Evolutionary conservation across 495 filamentous ascomycete species (phyloP).

Genomic region (Aspergillus leporis): DNA sequence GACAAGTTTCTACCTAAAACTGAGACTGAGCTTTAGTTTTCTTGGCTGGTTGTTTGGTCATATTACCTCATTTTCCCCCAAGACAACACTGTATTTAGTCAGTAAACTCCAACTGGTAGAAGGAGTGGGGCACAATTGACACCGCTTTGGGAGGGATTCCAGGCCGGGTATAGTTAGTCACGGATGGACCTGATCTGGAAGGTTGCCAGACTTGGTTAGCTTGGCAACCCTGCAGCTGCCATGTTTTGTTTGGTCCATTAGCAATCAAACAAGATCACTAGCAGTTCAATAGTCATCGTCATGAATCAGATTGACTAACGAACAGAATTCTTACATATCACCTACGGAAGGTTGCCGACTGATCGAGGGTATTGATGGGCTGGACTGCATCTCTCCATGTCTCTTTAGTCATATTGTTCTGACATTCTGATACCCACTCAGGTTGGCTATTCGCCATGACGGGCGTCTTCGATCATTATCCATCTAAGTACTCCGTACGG

Average conservation of each 20-base stretch:
- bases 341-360: no score
- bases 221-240: constrained; percentile 1
- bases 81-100: neutral
- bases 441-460: no score
- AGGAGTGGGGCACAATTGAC: neutral
- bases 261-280: neutral
- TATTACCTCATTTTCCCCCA: neutral
- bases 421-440: no score
- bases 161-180: neutral
- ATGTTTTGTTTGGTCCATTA: neutral
- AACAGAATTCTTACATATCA: no score
- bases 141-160: constrained; percentile 6
- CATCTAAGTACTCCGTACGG: no score
- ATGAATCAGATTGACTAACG: no score
- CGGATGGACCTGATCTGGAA: constrained; percentile 9
- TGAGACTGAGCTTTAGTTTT: no score
- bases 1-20: no score
- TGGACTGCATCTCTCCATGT: no score
- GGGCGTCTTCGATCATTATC: no score
- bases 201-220: constrained; percentile 7
- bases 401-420: no score
- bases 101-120: neutral
- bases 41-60: neutral
- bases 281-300: neutral
- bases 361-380: no score